A percentile compares a stretch with the other conserved stretches of the same genome.
phyloP scores from a whole-genome alignment of 306 rosid genomes.

The Lathyrus aphaca region DNA sequence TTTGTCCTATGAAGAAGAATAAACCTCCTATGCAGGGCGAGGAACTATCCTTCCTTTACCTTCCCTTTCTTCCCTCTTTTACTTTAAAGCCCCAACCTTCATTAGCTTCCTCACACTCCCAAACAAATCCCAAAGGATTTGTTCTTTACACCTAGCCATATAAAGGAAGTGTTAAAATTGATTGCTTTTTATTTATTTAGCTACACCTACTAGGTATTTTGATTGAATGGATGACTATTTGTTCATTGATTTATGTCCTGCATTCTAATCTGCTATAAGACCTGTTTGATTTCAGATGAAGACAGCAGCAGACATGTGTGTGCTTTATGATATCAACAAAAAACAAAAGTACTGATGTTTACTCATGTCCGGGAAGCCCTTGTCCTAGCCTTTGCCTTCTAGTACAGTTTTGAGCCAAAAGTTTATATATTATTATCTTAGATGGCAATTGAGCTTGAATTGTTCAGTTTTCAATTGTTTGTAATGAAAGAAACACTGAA shows the following conservation, averaged over 20 bases:
- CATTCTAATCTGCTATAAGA: conserved; percentile 10
- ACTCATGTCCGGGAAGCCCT: conserved; percentile 16
- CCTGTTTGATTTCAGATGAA: conserved; percentile 66
- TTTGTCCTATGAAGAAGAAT: not conserved
- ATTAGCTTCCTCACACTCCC: not conserved
- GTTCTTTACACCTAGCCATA: conserved; percentile 20
- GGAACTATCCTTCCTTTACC: not conserved
- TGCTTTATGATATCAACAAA: conserved; percentile 68
- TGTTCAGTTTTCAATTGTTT: conserved; percentile 41
- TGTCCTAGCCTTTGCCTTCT: conserved; percentile 7
- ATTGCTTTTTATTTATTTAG: conserved; percentile 14
- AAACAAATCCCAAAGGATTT: not conserved
- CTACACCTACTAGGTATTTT: not conserved
- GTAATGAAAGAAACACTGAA: conserved; percentile 39
- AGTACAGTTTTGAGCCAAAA: conserved; percentile 18
- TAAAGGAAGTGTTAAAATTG: conserved; percentile 12
- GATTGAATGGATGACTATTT: conserved; percentile 18
- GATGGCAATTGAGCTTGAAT: conserved; percentile 35
- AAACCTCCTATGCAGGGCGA: not conserved
- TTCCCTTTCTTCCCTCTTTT: not conserved
- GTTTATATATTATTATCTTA: conserved; percentile 6
- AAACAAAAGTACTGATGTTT: conserved; percentile 62
- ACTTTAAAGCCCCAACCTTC: not conserved
- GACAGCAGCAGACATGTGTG: conserved; percentile 82
- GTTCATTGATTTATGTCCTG: conserved; percentile 21